Percentiles rank a stretch among this genome's conserved stretches.
Conservation (phyloP, 2,329 filamentous ascomycete species). For the Penicillium sp. region DNA sequence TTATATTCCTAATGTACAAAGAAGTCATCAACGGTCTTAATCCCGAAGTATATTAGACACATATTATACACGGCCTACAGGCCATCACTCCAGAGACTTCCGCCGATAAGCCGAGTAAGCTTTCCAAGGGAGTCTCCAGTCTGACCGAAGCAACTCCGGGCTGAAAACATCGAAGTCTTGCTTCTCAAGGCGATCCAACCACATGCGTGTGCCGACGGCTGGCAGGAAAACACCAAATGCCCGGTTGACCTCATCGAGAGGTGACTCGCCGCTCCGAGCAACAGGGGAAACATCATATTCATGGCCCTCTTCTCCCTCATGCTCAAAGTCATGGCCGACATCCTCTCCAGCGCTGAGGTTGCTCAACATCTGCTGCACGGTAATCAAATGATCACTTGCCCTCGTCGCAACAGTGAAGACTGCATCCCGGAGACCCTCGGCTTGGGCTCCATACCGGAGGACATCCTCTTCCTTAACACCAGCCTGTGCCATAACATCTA, state of each 20-base stretch:
- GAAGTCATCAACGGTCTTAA: neutral
- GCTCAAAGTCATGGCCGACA: constrained; percentile 84
- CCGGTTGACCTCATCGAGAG: constrained; percentile 57
- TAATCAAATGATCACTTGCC: constrained; percentile 94
- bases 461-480: constrained; percentile 87
- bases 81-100: constrained; percentile 47
- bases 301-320: constrained; percentile 72
- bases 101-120: constrained; percentile 62
- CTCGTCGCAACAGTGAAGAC: constrained; percentile 90
- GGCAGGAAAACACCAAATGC: constrained; percentile 81
- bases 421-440: constrained; percentile 79
- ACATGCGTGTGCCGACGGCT: constrained; percentile 73
- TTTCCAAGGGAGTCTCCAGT: constrained; percentile 87
- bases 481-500: constrained; percentile 84
- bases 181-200: constrained; percentile 73
- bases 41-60: constrained; percentile 12
- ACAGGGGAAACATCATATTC: constrained; percentile 44
- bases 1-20: constrained; percentile 1
- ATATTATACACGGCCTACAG: constrained; percentile 17
- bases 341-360: constrained; percentile 72
- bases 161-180: constrained; percentile 81
- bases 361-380: constrained; percentile 85
- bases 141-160: constrained; percentile 60
- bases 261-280: constrained; percentile 43
- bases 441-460: constrained; percentile 74